Conservation (phyloP, 768 basidiomycete genomes). For the Lentinula guzmanii region DNA sequence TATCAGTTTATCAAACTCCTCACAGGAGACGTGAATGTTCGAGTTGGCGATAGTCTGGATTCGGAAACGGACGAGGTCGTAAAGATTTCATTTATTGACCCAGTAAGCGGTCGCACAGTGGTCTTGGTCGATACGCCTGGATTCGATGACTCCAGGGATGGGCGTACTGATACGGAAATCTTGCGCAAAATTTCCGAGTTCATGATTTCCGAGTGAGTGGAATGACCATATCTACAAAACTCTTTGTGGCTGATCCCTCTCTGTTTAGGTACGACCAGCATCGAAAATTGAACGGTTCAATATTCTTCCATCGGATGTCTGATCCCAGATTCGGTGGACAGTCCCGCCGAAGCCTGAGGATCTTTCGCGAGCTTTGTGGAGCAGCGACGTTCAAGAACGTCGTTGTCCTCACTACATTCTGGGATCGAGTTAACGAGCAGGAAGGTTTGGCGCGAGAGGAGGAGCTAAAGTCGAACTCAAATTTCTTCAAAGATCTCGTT, state of each 20-base stretch:
- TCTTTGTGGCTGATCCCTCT: neutral
- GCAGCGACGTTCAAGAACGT: conserved; percentile 35
- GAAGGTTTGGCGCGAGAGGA: conserved; percentile 8
- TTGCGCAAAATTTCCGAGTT: conserved; percentile 26
- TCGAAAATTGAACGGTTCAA: conserved; percentile 18
- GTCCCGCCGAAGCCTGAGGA: conserved; percentile 31
- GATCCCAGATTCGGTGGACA: conserved; percentile 29
- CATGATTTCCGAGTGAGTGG: conserved; percentile 14
- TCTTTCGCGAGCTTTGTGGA: conserved; percentile 37
- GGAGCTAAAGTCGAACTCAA: conserved; percentile 20
- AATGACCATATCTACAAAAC: conserved; percentile 1
- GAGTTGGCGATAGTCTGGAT: neutral
- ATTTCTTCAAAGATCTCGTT: conserved; percentile 34
- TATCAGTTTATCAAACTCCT: conserved; percentile 4
- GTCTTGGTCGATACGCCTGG: conserved; percentile 20
- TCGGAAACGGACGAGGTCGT: conserved; percentile 3
- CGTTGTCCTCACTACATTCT: conserved; percentile 37
- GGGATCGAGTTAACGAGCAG: conserved; percentile 25
- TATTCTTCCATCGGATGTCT: conserved; percentile 30
- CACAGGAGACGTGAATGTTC: neutral
- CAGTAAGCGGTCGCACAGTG: conserved; percentile 10
- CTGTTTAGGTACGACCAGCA: conserved; percentile 6
- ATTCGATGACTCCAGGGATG: conserved; percentile 19
- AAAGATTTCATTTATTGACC: conserved; percentile 1
- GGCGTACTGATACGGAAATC: conserved; percentile 26